Conservation (phyloP, 345 rosid genomes). For the Luvunga scandens region DNA sequence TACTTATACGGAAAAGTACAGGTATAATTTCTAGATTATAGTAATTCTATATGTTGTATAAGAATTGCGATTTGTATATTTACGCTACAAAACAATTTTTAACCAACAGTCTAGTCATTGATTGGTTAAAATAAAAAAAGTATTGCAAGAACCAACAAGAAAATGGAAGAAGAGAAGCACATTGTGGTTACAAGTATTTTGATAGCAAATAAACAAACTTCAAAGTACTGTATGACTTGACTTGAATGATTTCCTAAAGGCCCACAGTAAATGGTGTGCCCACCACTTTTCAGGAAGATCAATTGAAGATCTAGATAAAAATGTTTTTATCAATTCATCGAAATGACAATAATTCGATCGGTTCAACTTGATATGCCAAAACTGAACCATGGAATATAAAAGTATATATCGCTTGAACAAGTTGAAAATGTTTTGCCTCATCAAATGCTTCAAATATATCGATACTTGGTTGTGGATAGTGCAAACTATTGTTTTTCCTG, state of each 20-base stretch:
- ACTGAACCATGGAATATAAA: background rate
- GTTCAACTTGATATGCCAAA: background rate
- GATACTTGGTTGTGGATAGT: slow-evolving; percentile 86
- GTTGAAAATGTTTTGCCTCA: slow-evolving; percentile 40
- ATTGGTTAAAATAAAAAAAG: no score
- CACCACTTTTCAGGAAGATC: slow-evolving; percentile 66
- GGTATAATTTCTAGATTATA: no score
- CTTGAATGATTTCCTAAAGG: slow-evolving; percentile 62
- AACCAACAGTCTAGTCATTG: no score
- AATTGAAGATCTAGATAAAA: slow-evolving; percentile 33
- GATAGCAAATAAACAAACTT: slow-evolving; percentile 60
- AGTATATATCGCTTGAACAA: background rate
- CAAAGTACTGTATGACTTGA: slow-evolving; percentile 57
- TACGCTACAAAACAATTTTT: no score
- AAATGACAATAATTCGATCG: no score
- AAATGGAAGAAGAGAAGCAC: no score
- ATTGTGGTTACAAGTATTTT: no score
- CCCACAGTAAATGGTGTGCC: slow-evolving; percentile 63
- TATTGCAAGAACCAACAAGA: no score
- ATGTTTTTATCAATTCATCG: no score
- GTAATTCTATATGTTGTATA: no score
- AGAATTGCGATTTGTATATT: no score
- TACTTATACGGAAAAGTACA: no score
- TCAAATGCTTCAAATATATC: slow-evolving; percentile 83
- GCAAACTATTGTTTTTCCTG: slow-evolving; percentile 78